These are phyloP conservation scores for Ophiostoma piceae DNA, from an alignment of 2,329 filamentous ascomycete genomes.

Conservation along the genomic window DNA sequence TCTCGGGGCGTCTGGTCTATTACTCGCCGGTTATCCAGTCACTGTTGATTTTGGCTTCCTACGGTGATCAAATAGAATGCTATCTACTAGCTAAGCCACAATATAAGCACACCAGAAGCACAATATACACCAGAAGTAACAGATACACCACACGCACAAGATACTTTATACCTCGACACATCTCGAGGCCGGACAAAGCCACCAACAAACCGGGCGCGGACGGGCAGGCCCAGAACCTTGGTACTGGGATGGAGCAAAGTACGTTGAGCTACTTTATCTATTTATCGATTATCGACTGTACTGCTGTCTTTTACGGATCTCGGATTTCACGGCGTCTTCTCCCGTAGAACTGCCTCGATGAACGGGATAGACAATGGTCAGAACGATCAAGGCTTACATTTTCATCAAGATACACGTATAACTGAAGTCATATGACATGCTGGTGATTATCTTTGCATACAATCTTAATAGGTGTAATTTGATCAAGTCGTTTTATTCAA, in stretches of 20 bases:
- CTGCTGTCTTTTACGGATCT: background rate
- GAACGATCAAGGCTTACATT: background rate
- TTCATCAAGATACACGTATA: background rate
- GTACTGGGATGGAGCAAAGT: background rate
- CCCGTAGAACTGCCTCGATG: conserved; percentile 1
- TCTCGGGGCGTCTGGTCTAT: background rate
- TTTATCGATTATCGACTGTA: background rate
- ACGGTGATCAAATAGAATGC: no score
- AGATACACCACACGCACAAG: no score
- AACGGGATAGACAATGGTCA: background rate
- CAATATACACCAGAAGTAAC: no score
- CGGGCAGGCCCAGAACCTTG: background rate
- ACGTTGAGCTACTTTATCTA: background rate
- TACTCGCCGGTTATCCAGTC: no score
- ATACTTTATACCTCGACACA: background rate
- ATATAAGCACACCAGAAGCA: no score
- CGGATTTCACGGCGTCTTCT: background rate
- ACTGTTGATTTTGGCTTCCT: no score
- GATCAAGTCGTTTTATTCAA: no score
- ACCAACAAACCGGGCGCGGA: background rate
- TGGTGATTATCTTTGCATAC: no score
- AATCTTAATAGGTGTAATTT: no score
- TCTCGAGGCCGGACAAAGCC: background rate
- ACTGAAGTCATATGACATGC: background rate
- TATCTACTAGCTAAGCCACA: no score